These are phyloP conservation scores for Ceriops zippeliana DNA, from an alignment of 345 rosid species.

Conservation along the genomic window DNA sequence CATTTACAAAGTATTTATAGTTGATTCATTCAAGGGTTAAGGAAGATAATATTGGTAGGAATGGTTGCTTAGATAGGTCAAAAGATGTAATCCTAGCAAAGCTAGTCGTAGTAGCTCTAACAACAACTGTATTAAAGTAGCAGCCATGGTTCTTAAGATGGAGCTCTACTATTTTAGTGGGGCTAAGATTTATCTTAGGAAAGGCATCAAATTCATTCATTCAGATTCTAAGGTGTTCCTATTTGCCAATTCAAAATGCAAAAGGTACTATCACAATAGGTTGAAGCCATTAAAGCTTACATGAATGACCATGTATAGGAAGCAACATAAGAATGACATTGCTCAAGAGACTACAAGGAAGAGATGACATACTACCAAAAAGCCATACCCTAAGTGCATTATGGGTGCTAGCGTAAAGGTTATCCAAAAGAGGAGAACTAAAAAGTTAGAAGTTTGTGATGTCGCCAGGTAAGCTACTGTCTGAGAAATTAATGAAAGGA, in stretches of 20 bases:
- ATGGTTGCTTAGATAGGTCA: no score
- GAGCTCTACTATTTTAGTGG: no score
- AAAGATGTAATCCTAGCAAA: no score
- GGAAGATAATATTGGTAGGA: no score
- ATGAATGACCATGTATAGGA: constrained; percentile 4
- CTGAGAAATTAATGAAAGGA: no score
- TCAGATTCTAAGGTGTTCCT: constrained; percentile 35
- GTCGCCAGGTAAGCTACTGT: constrained; percentile 19
- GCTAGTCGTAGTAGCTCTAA: no score
- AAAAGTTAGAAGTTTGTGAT: constrained; percentile 11
- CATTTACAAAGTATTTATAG: no score
- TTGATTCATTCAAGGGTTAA: no score
- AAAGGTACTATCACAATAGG: constrained; percentile 34
- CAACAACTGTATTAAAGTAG: not conserved
- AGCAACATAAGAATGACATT: constrained; percentile 36
- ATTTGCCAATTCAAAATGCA: constrained; percentile 35
- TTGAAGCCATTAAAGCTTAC: constrained; percentile 36
- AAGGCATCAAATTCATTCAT: constrained; percentile 25
- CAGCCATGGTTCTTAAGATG: constrained; percentile 24
- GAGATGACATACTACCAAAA: constrained; percentile 31
- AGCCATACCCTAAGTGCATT: constrained; percentile 34
- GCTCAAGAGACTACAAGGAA: constrained; percentile 35
- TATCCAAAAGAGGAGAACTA: constrained; percentile 35
- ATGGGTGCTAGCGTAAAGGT: constrained; percentile 35
- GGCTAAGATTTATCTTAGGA: no score